These are phyloP conservation scores for Gillenia trifoliata DNA, from an alignment of 306 rosid genomes.

Conservation along the genomic window DNA sequence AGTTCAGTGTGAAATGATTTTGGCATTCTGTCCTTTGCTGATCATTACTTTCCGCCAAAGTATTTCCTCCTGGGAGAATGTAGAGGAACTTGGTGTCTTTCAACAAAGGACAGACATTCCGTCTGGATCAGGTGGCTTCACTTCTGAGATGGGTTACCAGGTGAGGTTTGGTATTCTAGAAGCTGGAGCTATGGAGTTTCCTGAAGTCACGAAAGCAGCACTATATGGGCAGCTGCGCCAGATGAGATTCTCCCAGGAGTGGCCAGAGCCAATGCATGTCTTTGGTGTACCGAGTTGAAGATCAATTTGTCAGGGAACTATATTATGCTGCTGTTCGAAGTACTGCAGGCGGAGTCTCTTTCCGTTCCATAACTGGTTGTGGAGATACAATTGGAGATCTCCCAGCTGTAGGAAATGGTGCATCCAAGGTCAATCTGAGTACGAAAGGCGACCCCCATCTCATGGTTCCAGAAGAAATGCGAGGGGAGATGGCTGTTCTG, in stretches of 20 bases:
- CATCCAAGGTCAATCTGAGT: conserved; percentile 74
- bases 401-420: conserved; percentile 88
- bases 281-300: conserved; percentile 83
- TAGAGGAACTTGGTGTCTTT: conserved; percentile 89
- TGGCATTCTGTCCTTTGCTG: conserved; percentile 94
- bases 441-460: conserved; percentile 60
- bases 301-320: conserved; percentile 44
- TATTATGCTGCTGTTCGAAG: conserved; percentile 86
- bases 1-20: conserved; percentile 99
- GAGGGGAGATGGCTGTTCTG: conserved; percentile 62
- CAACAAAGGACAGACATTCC: conserved; percentile 93
- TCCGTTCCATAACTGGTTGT: conserved; percentile 94
- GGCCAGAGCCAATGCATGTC: conserved; percentile 99
- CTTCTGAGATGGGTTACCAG: conserved; percentile 99
- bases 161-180: conserved; percentile 94
- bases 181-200: conserved; percentile 98
- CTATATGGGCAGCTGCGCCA: conserved; percentile 99
- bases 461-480: conserved; percentile 93
- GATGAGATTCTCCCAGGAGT: conserved; percentile 83
- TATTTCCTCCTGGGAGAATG: conserved; percentile 89
- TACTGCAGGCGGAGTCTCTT: conserved; percentile 87
- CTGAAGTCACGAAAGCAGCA: conserved; percentile 88
- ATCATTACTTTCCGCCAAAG: conserved; percentile 92
- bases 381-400: conserved; percentile 95
- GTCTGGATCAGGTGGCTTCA: conserved; percentile 76